Percentiles rank a stretch among this genome's conserved stretches.
These are phyloP conservation scores for Phytopythium mirpurense DNA, from an alignment of 352 stramenopile genomes.

Conservation along the genomic window DNA sequence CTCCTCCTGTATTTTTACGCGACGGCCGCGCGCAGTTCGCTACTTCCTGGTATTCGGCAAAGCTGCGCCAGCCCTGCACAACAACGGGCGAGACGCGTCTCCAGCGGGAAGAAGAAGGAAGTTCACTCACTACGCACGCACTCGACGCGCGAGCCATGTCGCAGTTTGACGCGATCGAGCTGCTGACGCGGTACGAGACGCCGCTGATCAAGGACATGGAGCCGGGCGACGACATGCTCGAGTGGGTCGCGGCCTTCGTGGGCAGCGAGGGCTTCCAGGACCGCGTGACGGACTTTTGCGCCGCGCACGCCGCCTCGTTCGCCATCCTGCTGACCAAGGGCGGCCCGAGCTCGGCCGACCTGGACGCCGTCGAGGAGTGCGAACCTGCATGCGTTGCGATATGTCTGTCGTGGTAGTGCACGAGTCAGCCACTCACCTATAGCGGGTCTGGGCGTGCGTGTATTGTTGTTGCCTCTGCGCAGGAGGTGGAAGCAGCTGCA, in stretches of 20 bases:
- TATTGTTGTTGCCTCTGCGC: no score
- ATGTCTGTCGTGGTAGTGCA: no score
- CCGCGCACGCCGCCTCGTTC: slow-evolving; percentile 52
- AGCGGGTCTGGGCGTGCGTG: neutral
- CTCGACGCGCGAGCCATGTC: no score
- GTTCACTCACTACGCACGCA: no score
- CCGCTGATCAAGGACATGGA: slow-evolving; percentile 83
- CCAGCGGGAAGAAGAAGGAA: neutral
- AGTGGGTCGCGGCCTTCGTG: slow-evolving; percentile 74
- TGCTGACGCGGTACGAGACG: slow-evolving; percentile 75
- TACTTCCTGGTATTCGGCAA: no score
- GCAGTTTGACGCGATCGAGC: slow-evolving; percentile 74
- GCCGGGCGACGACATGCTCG: slow-evolving; percentile 66
- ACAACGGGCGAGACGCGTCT: no score
- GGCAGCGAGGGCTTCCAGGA: slow-evolving; percentile 69
- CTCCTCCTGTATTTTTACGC: no score
- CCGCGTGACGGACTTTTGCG: slow-evolving; percentile 57
- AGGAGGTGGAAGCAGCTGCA: slow-evolving; percentile 69
- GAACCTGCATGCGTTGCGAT: no score
- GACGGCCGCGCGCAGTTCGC: no score
- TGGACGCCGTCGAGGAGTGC: slow-evolving; percentile 51
- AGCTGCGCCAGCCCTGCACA: no score
- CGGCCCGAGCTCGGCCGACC: slow-evolving; percentile 43
- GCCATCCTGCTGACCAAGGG: slow-evolving; percentile 57
- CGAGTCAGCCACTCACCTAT: no score